A percentile compares a stretch with the other conserved stretches of the same genome.
Evolutionary conservation across 148 eudicot genomes (phyloP).

Genomic region (Rhododendron williamsianum): DNA sequence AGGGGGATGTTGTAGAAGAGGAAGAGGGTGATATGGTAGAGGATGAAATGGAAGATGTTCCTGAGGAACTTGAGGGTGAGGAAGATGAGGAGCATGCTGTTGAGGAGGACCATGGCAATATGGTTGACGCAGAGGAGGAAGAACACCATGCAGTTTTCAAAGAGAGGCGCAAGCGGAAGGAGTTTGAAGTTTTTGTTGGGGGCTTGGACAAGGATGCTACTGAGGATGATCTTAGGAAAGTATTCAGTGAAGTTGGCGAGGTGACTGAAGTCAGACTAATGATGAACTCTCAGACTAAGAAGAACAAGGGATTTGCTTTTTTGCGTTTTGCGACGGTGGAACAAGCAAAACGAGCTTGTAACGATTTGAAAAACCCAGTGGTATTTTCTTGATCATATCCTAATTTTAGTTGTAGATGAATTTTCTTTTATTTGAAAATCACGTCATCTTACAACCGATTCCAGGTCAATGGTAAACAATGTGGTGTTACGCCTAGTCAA

Average conservation of each 20-base stretch:
- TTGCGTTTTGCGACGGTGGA: conserved; percentile 94
- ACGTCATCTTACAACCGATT: conserved; percentile 39
- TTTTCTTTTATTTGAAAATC: conserved; percentile 24
- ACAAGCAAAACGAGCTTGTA: conserved; percentile 90
- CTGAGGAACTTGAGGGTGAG: conserved; percentile 74
- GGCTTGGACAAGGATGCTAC: conserved; percentile 99
- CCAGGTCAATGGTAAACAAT: conserved; percentile 94
- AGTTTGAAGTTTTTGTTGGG: conserved; percentile 95
- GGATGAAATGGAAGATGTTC: conserved; percentile 60
- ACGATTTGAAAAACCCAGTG: conserved; percentile 84
- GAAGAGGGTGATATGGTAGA: conserved; percentile 57
- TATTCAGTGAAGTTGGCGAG: conserved; percentile 80
- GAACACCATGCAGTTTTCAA: conserved; percentile 79
- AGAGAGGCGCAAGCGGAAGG: conserved; percentile 92
- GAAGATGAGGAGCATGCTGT: conserved; percentile 57
- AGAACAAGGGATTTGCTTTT: conserved; percentile 98
- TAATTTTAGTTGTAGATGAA: conserved; percentile 30
- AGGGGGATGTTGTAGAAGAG: conserved; percentile 51
- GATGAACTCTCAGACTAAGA: conserved; percentile 93
- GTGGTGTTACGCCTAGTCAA: conserved; percentile 96
- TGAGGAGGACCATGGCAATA: conserved; percentile 51
- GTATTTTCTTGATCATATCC: conserved; percentile 56
- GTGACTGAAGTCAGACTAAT: conserved; percentile 86
- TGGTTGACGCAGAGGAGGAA: conserved; percentile 65
- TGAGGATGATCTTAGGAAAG: conserved; percentile 85